Base-by-base conservation (phyloP, 1,284 basidiomycete genomes). In the Ceratobasidium sp. region DNA sequence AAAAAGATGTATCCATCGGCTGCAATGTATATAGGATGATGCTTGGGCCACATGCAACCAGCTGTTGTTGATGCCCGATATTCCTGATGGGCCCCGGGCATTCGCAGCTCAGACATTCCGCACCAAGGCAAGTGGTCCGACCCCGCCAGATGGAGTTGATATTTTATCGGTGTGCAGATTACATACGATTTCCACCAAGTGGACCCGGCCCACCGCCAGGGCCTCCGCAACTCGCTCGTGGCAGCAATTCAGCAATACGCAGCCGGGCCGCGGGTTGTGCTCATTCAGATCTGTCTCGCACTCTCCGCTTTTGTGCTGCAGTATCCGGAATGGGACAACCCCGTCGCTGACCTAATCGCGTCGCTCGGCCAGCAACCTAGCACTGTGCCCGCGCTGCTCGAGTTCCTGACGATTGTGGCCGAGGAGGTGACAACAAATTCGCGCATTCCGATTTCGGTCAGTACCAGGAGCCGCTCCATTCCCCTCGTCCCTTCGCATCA, bases 31-130 rank as follows among this genome's bases (percentile, higher is more conserved):
- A 46, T n/a, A 54, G 47, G 27, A 29, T 27, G 92, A 98, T 78
- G 96, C 97, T 74, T 99, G 97, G 97, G 84, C 89, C 73, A 93
- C 91, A 56, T 96, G 94, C 79, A 96, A 98, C 80, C 82, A 89
- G 74, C 85, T 99, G 70, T 85, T 99, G 68, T 85, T 90, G 69
- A 87, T 89, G 2, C 85, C 87, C 54, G 90, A 94, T 73, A 86
- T 88, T 3, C 91, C 94, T 1, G 78, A 84, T 56, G 85, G 93
- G 69, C 92, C 93, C 39, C 91, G 95, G 75, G 80, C 98, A 56
- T 98, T 99, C 77, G 94, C 95, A 16, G 94, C 96, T 0, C 97
- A 99, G 79, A 99, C 97, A 0, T 93, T 99, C 77, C 84, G 96
- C 75, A 84, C 90, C 70, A 99, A 99, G 84, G 95, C 93, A 71